phyloP scores from a whole-genome alignment of 768 basidiomycete species.

The Macrolepiota fuliginosa region DNA sequence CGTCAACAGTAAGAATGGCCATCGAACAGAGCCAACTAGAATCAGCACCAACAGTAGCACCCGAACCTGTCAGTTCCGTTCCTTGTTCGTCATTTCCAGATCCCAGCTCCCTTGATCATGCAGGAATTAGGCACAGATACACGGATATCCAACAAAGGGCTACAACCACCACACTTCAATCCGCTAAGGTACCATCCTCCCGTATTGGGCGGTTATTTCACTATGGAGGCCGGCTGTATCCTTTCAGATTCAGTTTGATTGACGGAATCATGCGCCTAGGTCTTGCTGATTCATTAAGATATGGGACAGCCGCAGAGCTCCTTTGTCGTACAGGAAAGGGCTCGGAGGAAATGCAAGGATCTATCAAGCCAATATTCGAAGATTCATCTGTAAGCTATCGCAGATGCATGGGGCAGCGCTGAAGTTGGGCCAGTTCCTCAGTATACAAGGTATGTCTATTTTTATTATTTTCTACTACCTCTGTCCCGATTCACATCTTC shows the following conservation, averaged over 20 bases:
- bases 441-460: slow-evolving; percentile 71
- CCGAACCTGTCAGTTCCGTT: too few relatives aligned
- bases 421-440: slow-evolving; percentile 96
- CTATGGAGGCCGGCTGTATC: slow-evolving; percentile 68
- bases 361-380: slow-evolving; percentile 79
- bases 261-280: slow-evolving; percentile 56
- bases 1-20: not conserved
- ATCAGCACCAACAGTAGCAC: too few relatives aligned
- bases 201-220: slow-evolving; percentile 88
- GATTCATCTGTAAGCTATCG: slow-evolving; percentile 89
- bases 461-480: too few relatives aligned
- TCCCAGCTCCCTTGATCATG: too few relatives aligned
- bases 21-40: too few relatives aligned
- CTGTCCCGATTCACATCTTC: too few relatives aligned
- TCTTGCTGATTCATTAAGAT: slow-evolving; percentile 83
- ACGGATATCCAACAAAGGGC: not conserved
- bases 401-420: slow-evolving; percentile 96
- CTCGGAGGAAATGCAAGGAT: slow-evolving; percentile 31
- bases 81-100: too few relatives aligned
- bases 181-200: slow-evolving; percentile 90
- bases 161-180: slow-evolving; percentile 43
- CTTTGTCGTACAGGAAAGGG: slow-evolving; percentile 61
- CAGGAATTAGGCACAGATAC: not conserved
- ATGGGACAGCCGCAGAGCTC: slow-evolving; percentile 87
- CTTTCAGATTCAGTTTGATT: not conserved